These are phyloP conservation scores for Ceratocystis harringtonii DNA, from an alignment of 2,329 filamentous ascomycete genomes.

Conservation along the genomic window DNA sequence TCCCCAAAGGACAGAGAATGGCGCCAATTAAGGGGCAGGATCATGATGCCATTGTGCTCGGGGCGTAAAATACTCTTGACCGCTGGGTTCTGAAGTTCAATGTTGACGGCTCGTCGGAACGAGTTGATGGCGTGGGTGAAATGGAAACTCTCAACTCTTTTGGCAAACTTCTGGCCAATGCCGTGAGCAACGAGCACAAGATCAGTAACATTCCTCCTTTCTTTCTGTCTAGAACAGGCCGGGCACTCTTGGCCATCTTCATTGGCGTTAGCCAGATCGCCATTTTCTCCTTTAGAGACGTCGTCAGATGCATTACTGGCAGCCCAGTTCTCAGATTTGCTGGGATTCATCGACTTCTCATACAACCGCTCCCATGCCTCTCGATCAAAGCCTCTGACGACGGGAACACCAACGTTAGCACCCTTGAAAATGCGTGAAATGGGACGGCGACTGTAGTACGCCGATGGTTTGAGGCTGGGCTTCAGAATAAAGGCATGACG, in stretches of 20 bases:
- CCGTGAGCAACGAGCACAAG: slow-evolving; percentile 84
- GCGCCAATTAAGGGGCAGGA: slow-evolving; percentile 88
- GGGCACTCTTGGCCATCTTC: slow-evolving; percentile 27
- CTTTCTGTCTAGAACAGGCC: slow-evolving; percentile 48
- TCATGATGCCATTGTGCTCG: slow-evolving; percentile 81
- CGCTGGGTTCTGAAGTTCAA: slow-evolving; percentile 59
- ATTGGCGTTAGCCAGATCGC: neutral
- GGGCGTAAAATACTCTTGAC: slow-evolving; percentile 59
- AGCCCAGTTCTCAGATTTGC: slow-evolving; percentile 21
- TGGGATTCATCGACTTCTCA: slow-evolving; percentile 28
- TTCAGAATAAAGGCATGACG: slow-evolving; percentile 71
- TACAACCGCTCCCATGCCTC: slow-evolving; percentile 61
- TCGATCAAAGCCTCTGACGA: slow-evolving; percentile 80
- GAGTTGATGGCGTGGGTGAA: slow-evolving; percentile 93
- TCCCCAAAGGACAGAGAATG: slow-evolving; percentile 79
- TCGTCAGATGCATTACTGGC: slow-evolving; percentile 21
- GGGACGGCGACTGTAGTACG: slow-evolving; percentile 68
- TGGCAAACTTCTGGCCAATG: slow-evolving; percentile 90
- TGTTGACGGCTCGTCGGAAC: slow-evolving; percentile 71
- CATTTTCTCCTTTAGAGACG: slow-evolving; percentile 21
- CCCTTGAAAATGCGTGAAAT: slow-evolving; percentile 75
- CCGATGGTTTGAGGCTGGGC: slow-evolving; percentile 69
- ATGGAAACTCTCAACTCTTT: slow-evolving; percentile 88
- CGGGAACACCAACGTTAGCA: slow-evolving; percentile 63
- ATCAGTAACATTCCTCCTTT: slow-evolving; percentile 61